phyloP scores from a whole-genome alignment of 2,329 filamentous ascomycete species.

The Aureobasidium melanogenum region DNA sequence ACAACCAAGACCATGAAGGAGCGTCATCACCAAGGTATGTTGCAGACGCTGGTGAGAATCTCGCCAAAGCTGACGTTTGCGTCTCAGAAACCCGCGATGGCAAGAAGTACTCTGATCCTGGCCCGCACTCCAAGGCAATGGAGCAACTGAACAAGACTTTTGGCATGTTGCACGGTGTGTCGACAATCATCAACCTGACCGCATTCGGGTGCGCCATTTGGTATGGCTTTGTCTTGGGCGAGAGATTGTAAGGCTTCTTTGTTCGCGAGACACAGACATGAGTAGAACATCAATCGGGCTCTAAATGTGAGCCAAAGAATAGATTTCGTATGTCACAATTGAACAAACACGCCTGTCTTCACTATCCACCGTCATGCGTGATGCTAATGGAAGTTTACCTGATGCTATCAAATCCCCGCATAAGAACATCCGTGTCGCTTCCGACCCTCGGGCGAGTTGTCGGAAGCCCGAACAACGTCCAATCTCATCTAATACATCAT shows the following conservation, averaged over 20 bases:
- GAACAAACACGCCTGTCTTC: background rate
- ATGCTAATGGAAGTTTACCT: slow-evolving; percentile 14
- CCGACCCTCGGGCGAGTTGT: background rate
- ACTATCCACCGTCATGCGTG: no score
- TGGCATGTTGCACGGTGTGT: slow-evolving; percentile 69
- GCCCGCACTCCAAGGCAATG: slow-evolving; percentile 82
- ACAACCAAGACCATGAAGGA: slow-evolving; percentile 67
- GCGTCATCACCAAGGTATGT: slow-evolving; percentile 68
- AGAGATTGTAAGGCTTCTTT: slow-evolving; percentile 38
- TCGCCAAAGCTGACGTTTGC: background rate
- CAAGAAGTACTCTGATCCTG: slow-evolving; percentile 72
- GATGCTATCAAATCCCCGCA: slow-evolving; percentile 33
- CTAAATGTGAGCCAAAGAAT: background rate
- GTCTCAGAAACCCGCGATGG: slow-evolving; percentile 68
- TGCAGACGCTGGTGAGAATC: background rate
- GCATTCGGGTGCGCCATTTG: slow-evolving; percentile 60
- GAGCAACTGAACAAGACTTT: slow-evolving; percentile 69
- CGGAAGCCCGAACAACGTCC: slow-evolving; percentile 7
- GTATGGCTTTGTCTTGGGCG: slow-evolving; percentile 69
- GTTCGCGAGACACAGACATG: background rate
- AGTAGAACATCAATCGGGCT: background rate
- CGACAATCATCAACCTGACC: slow-evolving; percentile 67
- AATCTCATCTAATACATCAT: slow-evolving; percentile 16
- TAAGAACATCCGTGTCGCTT: slow-evolving; percentile 32
- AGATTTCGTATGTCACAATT: background rate